Evolutionary conservation across 208 protist genomes (phyloP), one percentile per base, ranked within the genome.

Genomic region (Wallacemonas sp.): DNA sequence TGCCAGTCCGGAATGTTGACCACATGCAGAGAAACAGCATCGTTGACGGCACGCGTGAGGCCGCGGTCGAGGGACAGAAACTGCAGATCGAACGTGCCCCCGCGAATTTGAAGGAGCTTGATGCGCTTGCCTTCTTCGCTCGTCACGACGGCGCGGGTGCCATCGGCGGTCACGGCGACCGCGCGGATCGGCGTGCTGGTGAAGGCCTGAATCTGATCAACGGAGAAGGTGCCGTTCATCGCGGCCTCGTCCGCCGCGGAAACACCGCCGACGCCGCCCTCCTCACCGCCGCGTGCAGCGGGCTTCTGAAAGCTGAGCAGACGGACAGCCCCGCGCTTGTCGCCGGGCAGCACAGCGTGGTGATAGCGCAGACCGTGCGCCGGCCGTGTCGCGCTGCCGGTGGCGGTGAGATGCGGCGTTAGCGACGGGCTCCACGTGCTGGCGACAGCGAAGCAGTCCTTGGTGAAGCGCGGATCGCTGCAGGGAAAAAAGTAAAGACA

Each of bases 161-260:
- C 86, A 50, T 92, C 82, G 11, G 74, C 41, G 8, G 77, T 84
- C 64, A 89, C 81, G 32, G 82, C 69, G 61, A 92, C 81, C 31
- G 75, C 75, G 44, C 81, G 77, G 31, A 92, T 67, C 3, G 79
- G 67, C 36, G 79, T 59, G 3, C n/a, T 31, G 2, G 52, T 42
- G 22, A 59, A 59, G 16, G 32, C 29, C 52, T 59, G 64, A 11
- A 41, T 48, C 28, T 77, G 69, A 23, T 59, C 52, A 11, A 59
- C 32, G 4, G 52, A 22, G n/a, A 59, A 59, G 31, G 14, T 14
- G n/a, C 31, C 52, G 26, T 25, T 42, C 11, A n/a, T 22, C 14
- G 4, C 28, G 10, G 14, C 49, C 11, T 25, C 32, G 8, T 7
- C 52, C 8, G 3, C 31, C 10, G 8, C 20, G 52, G n/a, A n/a